Conservation (phyloP, 1,284 basidiomycete genomes). For the Leccinum fallax region DNA sequence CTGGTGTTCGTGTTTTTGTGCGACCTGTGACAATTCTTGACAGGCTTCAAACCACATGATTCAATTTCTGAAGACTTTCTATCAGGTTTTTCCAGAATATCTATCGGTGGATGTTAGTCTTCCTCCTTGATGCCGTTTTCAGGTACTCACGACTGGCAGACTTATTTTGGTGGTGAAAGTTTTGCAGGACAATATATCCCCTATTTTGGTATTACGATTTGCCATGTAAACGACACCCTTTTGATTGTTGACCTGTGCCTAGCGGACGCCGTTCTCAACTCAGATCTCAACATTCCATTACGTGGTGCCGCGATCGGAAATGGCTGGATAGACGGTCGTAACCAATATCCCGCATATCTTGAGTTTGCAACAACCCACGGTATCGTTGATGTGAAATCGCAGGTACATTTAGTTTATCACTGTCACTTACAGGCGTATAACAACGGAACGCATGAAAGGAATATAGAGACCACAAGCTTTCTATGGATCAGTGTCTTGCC, state of each 20-base stretch:
- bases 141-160: conserved; percentile 49
- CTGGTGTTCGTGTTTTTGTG: not conserved
- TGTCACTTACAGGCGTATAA: conserved; percentile 1
- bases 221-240: not conserved
- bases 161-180: conserved; percentile 90
- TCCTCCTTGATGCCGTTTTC: conserved; percentile 9
- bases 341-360: conserved; percentile 90
- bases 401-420: conserved; percentile 45
- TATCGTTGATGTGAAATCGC: conserved; percentile 73
- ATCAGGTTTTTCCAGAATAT: conserved; percentile 90
- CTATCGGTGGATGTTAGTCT: conserved; percentile 75
- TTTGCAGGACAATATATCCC: conserved; percentile 99
- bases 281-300: conserved; percentile 59
- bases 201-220: conserved; percentile 70
- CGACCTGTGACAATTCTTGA: conserved; percentile 1
- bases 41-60: conserved; percentile 83
- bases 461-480: conserved; percentile 65
- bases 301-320: conserved; percentile 93
- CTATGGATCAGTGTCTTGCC: conserved; percentile 65
- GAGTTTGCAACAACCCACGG: conserved; percentile 86
- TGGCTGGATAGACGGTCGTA: conserved; percentile 92
- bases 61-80: conserved; percentile 87
- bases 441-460: conserved; percentile 39
- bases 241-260: conserved; percentile 14
- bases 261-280: conserved; percentile 83